Base-by-base conservation (phyloP, 177 flowering plant genomes). In the Vitis hybrid region DNA sequence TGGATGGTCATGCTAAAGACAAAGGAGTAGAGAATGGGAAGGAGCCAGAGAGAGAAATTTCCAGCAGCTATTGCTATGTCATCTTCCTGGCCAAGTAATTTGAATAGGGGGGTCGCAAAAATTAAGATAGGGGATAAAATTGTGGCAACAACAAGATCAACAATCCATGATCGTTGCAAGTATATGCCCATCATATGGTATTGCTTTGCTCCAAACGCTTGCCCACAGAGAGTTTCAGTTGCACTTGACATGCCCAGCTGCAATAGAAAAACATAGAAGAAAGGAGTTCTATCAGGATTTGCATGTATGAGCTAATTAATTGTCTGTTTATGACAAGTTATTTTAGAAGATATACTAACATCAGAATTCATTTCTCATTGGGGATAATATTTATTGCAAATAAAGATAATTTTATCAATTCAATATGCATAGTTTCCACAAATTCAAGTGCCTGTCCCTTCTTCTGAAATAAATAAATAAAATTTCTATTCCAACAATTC, bases 221-320 rank as follows among this genome's bases (percentile, higher is more conserved):
- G 84, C 16, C 87, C 87, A 66, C 87, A 83, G 4, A 79, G 74
- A n/a, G 84, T 81, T 29, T 83, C 84, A 9, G 84, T 79, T 13
- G 82, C 86, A 74, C 86, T 83, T 51, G 83, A 75, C 85, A 82
- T 82, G n/a, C 85, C 85, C 21, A 78, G 14, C 85, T 81, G 70
- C 64, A 51, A 16, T 0, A 31, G 1, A 26, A 53, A 10, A 5
- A 62, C 10, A 64, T n/a, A 26, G 29, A 26, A 26, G 29, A 26
- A 26, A 26, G 29, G 29, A 26, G 29, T 26, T 26, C 29, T 3
- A 26, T 26, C 29, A 26, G 3, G 29, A 26, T 26, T 26, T 26
- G 29, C 5, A 26, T 2, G 29, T 3, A 26, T 26, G 29, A 26
- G 29, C 29, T 26, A 26, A 26, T 26, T 26, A 26, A 26, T 26